Evolutionary conservation across 2,329 filamentous ascomycete species (phyloP).

Genomic region (Thielaviopsis euricoi): DNA sequence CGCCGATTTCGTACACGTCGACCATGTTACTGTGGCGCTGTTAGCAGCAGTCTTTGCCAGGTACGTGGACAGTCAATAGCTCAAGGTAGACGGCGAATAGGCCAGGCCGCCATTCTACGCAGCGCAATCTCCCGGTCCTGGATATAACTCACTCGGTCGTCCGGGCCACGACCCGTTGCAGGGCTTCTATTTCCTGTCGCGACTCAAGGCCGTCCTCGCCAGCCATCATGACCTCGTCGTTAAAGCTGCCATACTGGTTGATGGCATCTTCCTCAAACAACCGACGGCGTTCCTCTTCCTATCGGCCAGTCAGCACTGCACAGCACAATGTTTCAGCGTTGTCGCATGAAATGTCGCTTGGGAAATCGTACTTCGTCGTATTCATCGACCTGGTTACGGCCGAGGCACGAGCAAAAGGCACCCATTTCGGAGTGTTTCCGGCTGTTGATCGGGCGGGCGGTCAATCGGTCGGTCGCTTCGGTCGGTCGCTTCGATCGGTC

Average conservation of each 20-base stretch:
- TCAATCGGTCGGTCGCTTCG: no score
- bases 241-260: slow-evolving; percentile 47
- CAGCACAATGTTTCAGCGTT: background rate
- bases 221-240: slow-evolving; percentile 34
- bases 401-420: slow-evolving; percentile 10
- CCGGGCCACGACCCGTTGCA: slow-evolving; percentile 45
- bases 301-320: background rate
- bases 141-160: slow-evolving; percentile 45
- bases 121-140: no score
- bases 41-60: background rate
- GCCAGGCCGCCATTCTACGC: no score
- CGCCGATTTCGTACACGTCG: slow-evolving; percentile 47
- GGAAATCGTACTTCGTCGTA: slow-evolving; percentile 6
- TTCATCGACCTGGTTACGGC: slow-evolving; percentile 1
- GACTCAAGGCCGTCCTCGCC: slow-evolving; percentile 45
- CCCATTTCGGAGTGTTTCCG: slow-evolving; percentile 1
- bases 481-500: no score
- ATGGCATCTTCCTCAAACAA: slow-evolving; percentile 44
- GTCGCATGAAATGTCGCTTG: no score
- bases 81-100: no score
- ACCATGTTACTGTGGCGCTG: slow-evolving; percentile 40
- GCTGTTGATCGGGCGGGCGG: background rate
- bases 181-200: slow-evolving; percentile 46
- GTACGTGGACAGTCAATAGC: background rate
- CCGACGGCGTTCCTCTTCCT: slow-evolving; percentile 41